These are phyloP conservation scores for Zoysia matrella DNA, from an alignment of 202 grass and related monocot genomes.

Conservation along the genomic window DNA sequence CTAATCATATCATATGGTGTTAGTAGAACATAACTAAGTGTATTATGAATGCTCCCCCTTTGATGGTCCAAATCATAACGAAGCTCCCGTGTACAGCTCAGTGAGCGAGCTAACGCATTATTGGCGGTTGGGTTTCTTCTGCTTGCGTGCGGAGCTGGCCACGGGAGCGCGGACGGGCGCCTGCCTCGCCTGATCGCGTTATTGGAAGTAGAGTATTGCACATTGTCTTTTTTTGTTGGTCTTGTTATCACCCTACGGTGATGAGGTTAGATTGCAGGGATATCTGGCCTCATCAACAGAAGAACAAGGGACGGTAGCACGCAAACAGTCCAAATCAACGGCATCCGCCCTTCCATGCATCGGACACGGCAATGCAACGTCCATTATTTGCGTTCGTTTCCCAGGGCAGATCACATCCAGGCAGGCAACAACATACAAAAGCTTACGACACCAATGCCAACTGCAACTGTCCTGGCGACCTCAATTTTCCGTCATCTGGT, in stretches of 20 bases:
- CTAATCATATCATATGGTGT: conserved; percentile 7
- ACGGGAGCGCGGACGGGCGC: background rate
- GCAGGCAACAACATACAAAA: background rate
- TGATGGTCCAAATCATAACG: conserved; percentile 44
- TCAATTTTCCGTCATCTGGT: background rate
- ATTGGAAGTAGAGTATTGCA: no score
- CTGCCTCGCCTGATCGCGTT: background rate
- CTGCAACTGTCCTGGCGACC: background rate
- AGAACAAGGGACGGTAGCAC: no score
- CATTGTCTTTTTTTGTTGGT: no score
- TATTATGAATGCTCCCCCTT: conserved; percentile 4
- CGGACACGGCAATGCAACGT: no score
- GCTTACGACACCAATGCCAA: background rate
- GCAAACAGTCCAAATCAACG: no score
- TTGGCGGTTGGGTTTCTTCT: no score
- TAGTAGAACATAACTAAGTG: background rate
- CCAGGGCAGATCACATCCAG: no score
- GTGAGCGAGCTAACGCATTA: background rate
- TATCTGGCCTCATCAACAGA: no score
- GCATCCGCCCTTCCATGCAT: no score
- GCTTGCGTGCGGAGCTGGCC: conserved; percentile 34
- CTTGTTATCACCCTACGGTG: no score
- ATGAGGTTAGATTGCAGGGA: no score
- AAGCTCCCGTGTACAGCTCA: conserved; percentile 32
- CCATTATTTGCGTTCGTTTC: no score